Base-by-base conservation (phyloP, 2,329 filamentous ascomycete genomes). In the Aspergillus brunneoviolaceus region DNA sequence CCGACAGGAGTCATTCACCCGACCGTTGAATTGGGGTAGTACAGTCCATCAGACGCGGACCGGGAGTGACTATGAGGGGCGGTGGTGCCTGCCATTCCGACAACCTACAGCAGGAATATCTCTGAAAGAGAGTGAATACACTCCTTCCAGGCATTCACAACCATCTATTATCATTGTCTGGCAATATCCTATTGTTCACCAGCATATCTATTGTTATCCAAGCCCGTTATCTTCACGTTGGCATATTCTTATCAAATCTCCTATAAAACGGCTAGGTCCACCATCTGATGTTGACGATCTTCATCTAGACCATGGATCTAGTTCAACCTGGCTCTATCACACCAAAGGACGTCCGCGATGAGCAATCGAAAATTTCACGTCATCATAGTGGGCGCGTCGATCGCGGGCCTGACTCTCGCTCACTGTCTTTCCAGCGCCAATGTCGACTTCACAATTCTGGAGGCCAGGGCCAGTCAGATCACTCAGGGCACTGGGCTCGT, bases 391-490 rank as follows among this genome's bases (percentile, higher is more conserved):
- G 53, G 53, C 27, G 53, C 53, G 10, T 55, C 53, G 2, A 35
- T 49, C 25, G 25, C 53, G 11, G 53, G 53, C n/a, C 12, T 55
- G n/a, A 55, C 53, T 25, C 53, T 55, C 53, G 53, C 53, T 31
- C 53, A 55, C 27, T 55, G 53, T 23, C 21, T 55, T 2, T 55
- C 53, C 27, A 48, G 25, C 27, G 45, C 53, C 23, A 33, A 5
- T 6, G 33, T 55, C 42, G 27, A 55, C 1, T 49, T 55, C 27
- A 55, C 53, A 5, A 2, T 55, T 12, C 42, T 55, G 10, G 53
- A 55, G 19, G 45, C 42, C 5, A 55, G 45, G 11, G 19, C 53
- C 0, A 29, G n/a, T 33, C 19, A 45, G 16, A 47, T 49, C 19
- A 21, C 42, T 2, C 27, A 55, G 9, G 53, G 53, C 14, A 42